Base-by-base conservation (phyloP, 164 flowering plant genomes). In the Kingdonia uniflora region DNA sequence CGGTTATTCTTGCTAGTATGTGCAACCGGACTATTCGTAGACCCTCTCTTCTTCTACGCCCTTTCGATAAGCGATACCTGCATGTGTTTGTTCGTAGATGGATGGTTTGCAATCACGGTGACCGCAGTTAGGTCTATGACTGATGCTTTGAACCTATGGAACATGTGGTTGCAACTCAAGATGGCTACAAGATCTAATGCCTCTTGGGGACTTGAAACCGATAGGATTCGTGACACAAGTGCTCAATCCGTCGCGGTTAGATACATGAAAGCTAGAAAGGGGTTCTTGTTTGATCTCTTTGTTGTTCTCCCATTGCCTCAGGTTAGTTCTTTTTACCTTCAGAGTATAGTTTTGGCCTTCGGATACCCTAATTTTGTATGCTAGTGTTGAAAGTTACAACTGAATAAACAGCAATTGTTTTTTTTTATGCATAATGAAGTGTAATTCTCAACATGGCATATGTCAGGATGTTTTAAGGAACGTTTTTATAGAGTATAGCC, bases 1-100 rank as follows among this genome's bases (percentile, higher is more conserved):
- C 44, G 82, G 56, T 73, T 79, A 0, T 92, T 87, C 64, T 79
- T 92, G 16, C 74, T 92, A 0, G 96, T 85, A 0, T 82, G 84
- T 48, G 91, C 86, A 13, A 51, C 76, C 0, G 96, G 98, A 0
- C 76, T 88, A 1, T 80, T 85, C 37, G 76, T 92, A 4, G 98
- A 92, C 63, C 98, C 98, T 0, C 75, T 92, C 51, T 92, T 92
- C 74, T 85, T 92, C 80, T 87, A 92, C 67, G 71, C 87, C 0
- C 72, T 88, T 14, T 84, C 98, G 0, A 71, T 92, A 33, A 85
- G 87, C 63, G 84, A 82, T 15, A 70, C 74, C 14, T 84, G 81
- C 57, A 68, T 85, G 85, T 88, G 98, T 51, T 70, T 92, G 38
- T 88, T 78, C 64, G 73, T 92, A 8, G 98, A 88, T 68, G 98